Percentiles rank a stretch among this genome's conserved stretches.
Conservation (phyloP, 2,329 filamentous ascomycete species). For the Didymella pomorum region DNA sequence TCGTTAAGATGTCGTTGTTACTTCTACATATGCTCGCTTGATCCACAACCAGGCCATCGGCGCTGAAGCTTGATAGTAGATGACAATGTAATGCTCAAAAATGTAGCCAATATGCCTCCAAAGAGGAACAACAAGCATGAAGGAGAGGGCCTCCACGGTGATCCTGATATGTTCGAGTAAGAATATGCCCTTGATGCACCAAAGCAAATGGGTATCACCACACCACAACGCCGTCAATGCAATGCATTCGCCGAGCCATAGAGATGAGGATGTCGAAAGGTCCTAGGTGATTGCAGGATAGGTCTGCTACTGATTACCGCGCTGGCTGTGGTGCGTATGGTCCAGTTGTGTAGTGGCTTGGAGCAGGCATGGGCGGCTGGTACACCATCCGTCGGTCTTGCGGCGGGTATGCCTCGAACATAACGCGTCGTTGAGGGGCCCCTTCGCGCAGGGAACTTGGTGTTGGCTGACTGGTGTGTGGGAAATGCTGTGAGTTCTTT, state of each 20-base stretch:
- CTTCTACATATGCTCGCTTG: conserved; percentile 3
- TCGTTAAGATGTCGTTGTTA: conserved; percentile 13
- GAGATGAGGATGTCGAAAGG: conserved; percentile 20
- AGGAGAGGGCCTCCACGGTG: not conserved
- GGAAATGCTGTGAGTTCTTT: conserved; percentile 64
- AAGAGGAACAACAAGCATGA: not conserved
- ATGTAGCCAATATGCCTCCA: not conserved
- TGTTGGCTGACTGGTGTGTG: conserved; percentile 36
- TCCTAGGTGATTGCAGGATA: not conserved
- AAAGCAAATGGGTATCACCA: conserved; percentile 42
- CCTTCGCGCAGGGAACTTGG: conserved; percentile 45
- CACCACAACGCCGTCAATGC: conserved; percentile 42
- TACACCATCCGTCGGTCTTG: conserved; percentile 36
- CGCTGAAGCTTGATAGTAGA: not conserved
- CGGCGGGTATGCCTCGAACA: conserved; percentile 46
- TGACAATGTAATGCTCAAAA: not conserved
- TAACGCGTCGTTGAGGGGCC: conserved; percentile 44
- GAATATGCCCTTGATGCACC: conserved; percentile 29
- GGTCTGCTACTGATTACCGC: conserved; percentile 25
- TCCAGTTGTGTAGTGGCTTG: conserved; percentile 36
- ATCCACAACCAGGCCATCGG: not conserved
- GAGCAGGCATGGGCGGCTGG: conserved; percentile 33
- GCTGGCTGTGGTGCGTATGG: conserved; percentile 41
- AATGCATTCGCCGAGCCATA: conserved; percentile 40
- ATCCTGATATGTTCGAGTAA: conserved; percentile 8